Conservation (phyloP, 2,329 filamentous ascomycete species). For the Orbilia quercus region DNA sequence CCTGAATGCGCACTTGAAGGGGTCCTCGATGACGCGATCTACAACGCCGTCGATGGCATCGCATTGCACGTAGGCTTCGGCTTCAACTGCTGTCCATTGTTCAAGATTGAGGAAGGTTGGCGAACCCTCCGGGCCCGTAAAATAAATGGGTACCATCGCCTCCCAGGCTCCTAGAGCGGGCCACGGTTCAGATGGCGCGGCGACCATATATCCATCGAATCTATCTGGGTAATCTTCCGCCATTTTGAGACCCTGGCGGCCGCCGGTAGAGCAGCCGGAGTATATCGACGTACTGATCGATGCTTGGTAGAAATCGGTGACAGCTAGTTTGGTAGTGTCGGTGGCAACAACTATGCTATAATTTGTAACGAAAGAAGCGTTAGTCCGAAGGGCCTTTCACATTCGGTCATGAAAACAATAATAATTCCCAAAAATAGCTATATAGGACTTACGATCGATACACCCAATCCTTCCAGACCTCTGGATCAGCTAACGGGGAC, state of each 20-base stretch:
- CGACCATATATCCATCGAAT: conserved; percentile 66
- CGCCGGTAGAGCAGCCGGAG: conserved; percentile 66
- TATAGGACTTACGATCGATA: conserved; percentile 42
- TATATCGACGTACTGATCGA: conserved; percentile 65
- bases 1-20: conserved; percentile 61
- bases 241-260: conserved; percentile 65
- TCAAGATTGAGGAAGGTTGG: conserved; percentile 58
- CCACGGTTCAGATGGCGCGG: conserved; percentile 64
- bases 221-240: conserved; percentile 65
- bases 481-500: conserved; percentile 15
- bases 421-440: not conserved
- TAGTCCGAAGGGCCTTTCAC: not conserved
- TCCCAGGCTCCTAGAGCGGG: conserved; percentile 62
- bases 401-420: too few relatives aligned
- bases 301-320: conserved; percentile 27
- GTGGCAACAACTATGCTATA: conserved; percentile 10
- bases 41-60: conserved; percentile 66
- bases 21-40: conserved; percentile 65
- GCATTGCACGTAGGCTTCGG: conserved; percentile 66
- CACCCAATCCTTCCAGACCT: conserved; percentile 46
- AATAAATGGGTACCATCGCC: not conserved
- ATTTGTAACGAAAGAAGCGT: not conserved
- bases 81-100: conserved; percentile 61
- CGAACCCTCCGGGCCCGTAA: conserved; percentile 59
- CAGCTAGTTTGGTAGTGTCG: conserved; percentile 12